Conservation (phyloP, 169 alveolate species). For the Fabrea salina region DNA sequence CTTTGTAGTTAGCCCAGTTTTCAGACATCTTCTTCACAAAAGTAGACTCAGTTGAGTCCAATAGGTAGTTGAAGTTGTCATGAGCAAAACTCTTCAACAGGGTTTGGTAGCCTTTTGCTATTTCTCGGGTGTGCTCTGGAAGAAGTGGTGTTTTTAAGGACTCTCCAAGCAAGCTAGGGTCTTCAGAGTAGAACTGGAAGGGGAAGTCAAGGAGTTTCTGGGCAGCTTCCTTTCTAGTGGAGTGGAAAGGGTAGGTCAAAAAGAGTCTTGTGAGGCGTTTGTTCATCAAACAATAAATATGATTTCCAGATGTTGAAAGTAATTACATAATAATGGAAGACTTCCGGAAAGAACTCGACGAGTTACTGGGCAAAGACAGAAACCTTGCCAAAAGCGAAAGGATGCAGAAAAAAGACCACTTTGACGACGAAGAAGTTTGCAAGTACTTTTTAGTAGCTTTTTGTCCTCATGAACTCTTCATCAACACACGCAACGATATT, state of each 20-base stretch:
- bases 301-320: no score
- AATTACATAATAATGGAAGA: conserved; percentile 51
- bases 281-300: no score
- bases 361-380: conserved; percentile 75
- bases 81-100: neutral
- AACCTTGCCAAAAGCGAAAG: conserved; percentile 64
- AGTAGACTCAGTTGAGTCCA: neutral
- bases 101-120: neutral
- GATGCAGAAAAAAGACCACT: conserved; percentile 65
- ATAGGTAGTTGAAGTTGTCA: neutral
- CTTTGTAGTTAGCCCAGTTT: neutral
- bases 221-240: neutral
- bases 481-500: conserved; percentile 87
- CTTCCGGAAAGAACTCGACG: conserved; percentile 62
- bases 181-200: neutral
- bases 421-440: conserved; percentile 79
- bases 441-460: conserved; percentile 84
- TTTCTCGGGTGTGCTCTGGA: neutral
- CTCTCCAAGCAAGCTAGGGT: neutral
- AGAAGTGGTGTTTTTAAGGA: neutral
- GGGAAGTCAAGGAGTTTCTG: neutral
- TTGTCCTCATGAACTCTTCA: conserved; percentile 92
- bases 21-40: neutral
- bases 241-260: neutral
- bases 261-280: no score